Evolutionary conservation across 2,329 filamentous ascomycete species (phyloP), one percentile per base, ranked within the genome.

Genomic region (Aspergillus candidus): DNA sequence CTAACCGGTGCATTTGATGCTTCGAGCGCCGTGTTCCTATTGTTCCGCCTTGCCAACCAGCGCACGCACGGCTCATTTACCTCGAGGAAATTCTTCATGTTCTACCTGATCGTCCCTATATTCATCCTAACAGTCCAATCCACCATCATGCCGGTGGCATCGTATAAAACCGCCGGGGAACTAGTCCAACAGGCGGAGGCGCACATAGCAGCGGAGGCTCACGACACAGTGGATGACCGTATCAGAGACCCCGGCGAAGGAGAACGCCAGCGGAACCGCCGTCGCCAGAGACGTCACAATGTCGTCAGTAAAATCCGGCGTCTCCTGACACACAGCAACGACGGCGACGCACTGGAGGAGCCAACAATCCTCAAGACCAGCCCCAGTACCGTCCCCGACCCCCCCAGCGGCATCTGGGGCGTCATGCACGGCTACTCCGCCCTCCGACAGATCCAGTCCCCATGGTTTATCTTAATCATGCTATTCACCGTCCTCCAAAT

Each of bases 391-490:
- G 44, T 38, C 39, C 69, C 76, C 11, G 47, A 54, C 40, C 48
- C 46, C 15, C 47, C 50, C 12, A 58, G 62, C 13, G 88, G 88
- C 4, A 86, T 95, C 30, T 95, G 88, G 86, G 90, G 90, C 18
- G 84, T 84, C 15, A 78, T 95, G 67, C 90, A 95, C 60, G 81
- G 82, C 40, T 73, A 75, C 52, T 79, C 84, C 0, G 85, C 86
- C 0, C 58, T 74, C 15, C 70, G 87, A 56, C 90, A 96, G 66
- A 84, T 95, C 53, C 65, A 70, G 6, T 87, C 84, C 2, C 84
- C 83, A 0, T 94, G 88, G 88, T 94, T 93, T 63, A 72, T 88
- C n/a, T 74, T 94, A 27, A 86, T 94, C 55, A 85, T 86, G 5
- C 67, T 88, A 12, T 91, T 94, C 63, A 94, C 87, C 32, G 75